Conservation (phyloP, 257 asterid genomes). For the Fraxinus excelsior region DNA sequence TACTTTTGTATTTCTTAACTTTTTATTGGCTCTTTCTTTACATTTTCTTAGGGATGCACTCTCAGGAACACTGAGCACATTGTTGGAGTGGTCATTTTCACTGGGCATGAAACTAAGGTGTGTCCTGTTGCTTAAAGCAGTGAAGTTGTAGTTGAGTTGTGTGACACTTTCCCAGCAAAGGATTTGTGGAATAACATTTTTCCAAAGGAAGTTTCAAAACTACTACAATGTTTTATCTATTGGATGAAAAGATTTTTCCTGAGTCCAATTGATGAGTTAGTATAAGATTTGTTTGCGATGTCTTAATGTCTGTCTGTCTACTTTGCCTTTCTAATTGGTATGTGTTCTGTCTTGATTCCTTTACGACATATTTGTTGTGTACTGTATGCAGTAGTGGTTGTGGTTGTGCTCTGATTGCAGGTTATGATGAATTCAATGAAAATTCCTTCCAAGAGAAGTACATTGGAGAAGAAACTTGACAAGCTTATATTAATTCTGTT, state of each 20-base stretch:
- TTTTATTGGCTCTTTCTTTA: constrained; percentile 18
- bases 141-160: constrained; percentile 11
- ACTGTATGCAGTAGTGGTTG: constrained; percentile 25
- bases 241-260: background rate
- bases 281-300: background rate
- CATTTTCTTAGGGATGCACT: constrained; percentile 79
- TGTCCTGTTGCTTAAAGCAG: constrained; percentile 16
- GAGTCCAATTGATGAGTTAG: constrained; percentile 10
- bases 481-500: constrained; percentile 88
- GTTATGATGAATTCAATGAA: constrained; percentile 99
- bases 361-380: background rate
- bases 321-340: constrained; percentile 6
- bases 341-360: constrained; percentile 19
- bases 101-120: constrained; percentile 99
- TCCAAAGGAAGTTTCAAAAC: background rate
- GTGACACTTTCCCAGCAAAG: constrained; percentile 14
- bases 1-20: constrained; percentile 13
- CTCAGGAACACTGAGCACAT: constrained; percentile 81
- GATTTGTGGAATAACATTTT: constrained; percentile 17
- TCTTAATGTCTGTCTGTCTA: background rate
- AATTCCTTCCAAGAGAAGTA: constrained; percentile 98
- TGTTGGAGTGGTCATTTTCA: constrained; percentile 90
- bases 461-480: constrained; percentile 97
- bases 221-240: background rate
- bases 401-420: constrained; percentile 45